phyloP scores from a whole-genome alignment of 225 moss, liverwort and hornwort species.

The Antitrichia curtipendula region DNA sequence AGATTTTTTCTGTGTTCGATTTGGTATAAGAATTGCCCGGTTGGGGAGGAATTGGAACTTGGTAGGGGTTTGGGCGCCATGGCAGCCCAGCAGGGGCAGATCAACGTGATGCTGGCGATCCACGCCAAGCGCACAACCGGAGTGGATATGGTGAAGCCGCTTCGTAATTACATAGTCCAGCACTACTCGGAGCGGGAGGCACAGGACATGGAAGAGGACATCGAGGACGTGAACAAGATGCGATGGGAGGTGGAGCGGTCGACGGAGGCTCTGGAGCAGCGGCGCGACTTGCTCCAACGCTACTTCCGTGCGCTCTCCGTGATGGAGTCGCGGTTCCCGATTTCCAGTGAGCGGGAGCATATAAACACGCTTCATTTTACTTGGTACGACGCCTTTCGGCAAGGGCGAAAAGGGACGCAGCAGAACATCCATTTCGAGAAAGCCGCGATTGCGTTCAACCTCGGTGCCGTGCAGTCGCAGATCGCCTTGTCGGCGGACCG shows the following conservation, averaged over 20 bases:
- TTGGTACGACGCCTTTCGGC: conserved; percentile 98
- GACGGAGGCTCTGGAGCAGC: conserved; percentile 66
- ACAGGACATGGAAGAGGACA: conserved; percentile 94
- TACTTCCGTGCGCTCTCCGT: conserved; percentile 89
- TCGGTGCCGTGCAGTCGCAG: conserved; percentile 96
- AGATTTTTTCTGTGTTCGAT: not conserved
- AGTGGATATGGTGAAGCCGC: conserved; percentile 84
- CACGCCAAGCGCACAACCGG: conserved; percentile 79
- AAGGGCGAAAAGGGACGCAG: conserved; percentile 86
- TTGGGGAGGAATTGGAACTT: not conserved
- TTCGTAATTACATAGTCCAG: conserved; percentile 85
- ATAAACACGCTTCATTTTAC: conserved; percentile 79
- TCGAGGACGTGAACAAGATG: conserved; percentile 88
- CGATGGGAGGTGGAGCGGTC: conserved; percentile 84
- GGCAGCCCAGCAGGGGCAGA: conserved; percentile 76
- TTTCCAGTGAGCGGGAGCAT: conserved; percentile 94
- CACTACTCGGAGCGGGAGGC: conserved; percentile 99
- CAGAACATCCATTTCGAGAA: conserved; percentile 99
- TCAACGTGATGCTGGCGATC: conserved; percentile 98
- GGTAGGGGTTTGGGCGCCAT: conserved; percentile 22
- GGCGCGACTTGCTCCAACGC: conserved; percentile 83
- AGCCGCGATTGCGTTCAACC: conserved; percentile 94
- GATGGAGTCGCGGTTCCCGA: conserved; percentile 98
- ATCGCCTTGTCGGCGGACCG: conserved; percentile 92
- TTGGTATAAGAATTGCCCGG: not conserved